Evolutionary conservation across 371 early-diverging fungal species (phyloP).

Genomic region (Coemansia linderi): DNA sequence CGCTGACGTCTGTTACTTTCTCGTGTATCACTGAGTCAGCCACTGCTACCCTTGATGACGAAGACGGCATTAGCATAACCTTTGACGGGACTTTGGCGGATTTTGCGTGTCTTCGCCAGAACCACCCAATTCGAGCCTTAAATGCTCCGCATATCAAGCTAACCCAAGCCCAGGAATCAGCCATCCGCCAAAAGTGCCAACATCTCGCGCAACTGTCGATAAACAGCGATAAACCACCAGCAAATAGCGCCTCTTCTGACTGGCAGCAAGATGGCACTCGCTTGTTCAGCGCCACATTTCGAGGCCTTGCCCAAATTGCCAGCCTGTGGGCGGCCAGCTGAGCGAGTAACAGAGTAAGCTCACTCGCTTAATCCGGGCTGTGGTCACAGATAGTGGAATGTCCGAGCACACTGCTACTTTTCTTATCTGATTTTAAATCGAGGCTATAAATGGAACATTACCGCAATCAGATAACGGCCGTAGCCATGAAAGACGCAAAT

Average conservation of each 20-base stretch:
- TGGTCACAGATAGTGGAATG: background rate
- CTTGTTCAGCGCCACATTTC: conserved; percentile 4
- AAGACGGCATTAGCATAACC: background rate
- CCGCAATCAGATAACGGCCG: background rate
- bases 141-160: conserved; percentile 5
- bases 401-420: background rate
- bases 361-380: background rate
- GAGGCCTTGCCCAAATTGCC: conserved; percentile 4
- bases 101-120: conserved; percentile 14
- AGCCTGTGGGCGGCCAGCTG: conserved; percentile 7
- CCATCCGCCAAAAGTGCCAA: conserved; percentile 22
- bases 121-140: conserved; percentile 15
- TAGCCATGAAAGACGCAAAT: background rate
- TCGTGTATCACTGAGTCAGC: background rate
- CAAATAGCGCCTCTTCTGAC: background rate
- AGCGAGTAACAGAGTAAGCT: background rate
- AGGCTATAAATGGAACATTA: background rate
- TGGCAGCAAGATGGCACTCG: background rate
- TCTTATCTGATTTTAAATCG: background rate
- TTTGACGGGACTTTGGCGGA: background rate
- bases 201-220: background rate
- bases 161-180: conserved; percentile 1
- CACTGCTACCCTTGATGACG: background rate
- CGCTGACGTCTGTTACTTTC: conserved; percentile 10
- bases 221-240: background rate